Evolutionary conservation across 75 land plant species (phyloP).

Genomic region (Isoetes taiwanensis): DNA sequence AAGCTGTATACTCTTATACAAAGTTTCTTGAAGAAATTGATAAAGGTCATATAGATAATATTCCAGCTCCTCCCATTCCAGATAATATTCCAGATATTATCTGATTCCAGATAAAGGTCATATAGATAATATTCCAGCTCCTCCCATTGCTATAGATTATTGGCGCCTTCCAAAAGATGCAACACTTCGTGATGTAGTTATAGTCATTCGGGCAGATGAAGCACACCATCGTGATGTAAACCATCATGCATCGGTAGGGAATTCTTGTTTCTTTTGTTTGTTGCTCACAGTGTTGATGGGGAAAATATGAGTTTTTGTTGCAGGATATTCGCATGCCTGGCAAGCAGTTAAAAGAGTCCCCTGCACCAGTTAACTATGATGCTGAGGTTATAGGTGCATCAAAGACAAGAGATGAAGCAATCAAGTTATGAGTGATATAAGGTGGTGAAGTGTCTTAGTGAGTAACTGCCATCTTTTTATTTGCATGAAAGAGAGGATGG

Average conservation of each 20-base stretch:
- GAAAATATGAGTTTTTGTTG: neutral
- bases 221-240: constrained; percentile 2
- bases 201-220: constrained; percentile 3
- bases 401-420: no score
- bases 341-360: neutral
- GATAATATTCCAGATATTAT: no score
- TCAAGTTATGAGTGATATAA: no score
- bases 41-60: neutral
- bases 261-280: neutral
- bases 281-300: no score
- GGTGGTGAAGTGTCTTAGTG: no score
- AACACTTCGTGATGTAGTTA: neutral
- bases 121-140: neutral
- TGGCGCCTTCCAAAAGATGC: constrained; percentile 5
- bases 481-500: no score
- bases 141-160: constrained; percentile 4
- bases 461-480: no score
- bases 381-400: no score
- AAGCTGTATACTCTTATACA: neutral
- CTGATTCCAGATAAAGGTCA: neutral
- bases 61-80: constrained; percentile 2
- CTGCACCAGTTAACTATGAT: neutral
- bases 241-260: neutral
- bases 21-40: neutral
- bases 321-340: constrained; percentile 1